Percentiles rank a stretch among this genome's conserved stretches.
Conservation (phyloP, 2,329 filamentous ascomycete species). For the Cordyceps sp. region DNA sequence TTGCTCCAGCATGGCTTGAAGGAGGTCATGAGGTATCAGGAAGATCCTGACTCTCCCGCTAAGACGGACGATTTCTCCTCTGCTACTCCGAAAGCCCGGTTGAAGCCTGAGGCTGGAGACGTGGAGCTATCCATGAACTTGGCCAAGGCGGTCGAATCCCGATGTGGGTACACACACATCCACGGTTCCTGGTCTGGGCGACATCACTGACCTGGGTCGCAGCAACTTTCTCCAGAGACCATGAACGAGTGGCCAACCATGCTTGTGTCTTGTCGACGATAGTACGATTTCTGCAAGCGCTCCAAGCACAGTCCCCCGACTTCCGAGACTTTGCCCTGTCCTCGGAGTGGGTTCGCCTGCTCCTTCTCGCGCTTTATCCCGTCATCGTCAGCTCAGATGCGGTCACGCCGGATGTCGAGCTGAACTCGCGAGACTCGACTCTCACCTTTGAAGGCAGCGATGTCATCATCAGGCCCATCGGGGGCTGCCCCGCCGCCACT, state of each 20-base stretch:
- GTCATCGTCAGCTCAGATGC: conserved; percentile 75
- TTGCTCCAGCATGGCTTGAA: conserved; percentile 82
- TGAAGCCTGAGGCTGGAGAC: conserved; percentile 10
- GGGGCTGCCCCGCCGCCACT: conserved; percentile 35
- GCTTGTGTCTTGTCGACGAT: conserved; percentile 56
- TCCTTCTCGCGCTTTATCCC: conserved; percentile 72
- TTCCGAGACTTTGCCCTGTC: conserved; percentile 72
- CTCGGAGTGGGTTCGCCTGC: conserved; percentile 66
- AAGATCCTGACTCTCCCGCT: conserved; percentile 38
- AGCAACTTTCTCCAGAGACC: conserved; percentile 17
- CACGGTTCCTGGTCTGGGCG: too few relatives aligned
- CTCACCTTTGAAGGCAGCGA: conserved; percentile 76
- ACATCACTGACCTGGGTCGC: background rate
- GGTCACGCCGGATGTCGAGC: conserved; percentile 67
- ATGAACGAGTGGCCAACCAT: conserved; percentile 31
- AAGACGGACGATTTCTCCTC: conserved; percentile 5
- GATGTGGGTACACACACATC: conserved; percentile 24
- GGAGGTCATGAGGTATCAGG: conserved; percentile 45
- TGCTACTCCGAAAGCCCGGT: background rate
- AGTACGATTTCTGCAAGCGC: conserved; percentile 60
- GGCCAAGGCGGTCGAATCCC: conserved; percentile 37
- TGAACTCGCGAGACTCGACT: conserved; percentile 67
- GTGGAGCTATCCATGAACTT: conserved; percentile 51
- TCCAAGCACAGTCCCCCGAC: conserved; percentile 57
- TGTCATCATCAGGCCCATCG: conserved; percentile 64